Evolutionary conservation across 116 monocot species (phyloP).

Genomic region (Posidonia oceanica): DNA sequence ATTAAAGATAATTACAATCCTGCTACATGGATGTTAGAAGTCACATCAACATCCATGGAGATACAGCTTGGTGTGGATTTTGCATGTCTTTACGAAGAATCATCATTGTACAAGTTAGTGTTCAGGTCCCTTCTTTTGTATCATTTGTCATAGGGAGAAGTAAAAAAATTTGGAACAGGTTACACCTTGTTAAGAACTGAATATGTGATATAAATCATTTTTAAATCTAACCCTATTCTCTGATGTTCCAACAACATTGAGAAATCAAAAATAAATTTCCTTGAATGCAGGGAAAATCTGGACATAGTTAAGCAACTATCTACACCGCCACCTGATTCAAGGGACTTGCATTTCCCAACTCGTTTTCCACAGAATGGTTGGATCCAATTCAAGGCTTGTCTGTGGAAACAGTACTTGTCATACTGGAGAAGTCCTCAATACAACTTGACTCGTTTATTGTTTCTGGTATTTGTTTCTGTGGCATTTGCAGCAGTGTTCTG

Average conservation of each 20-base stretch:
- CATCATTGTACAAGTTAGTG: conserved; percentile 31
- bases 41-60: conserved; percentile 45
- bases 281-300: conserved; percentile 25
- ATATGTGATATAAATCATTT: too few species aligned
- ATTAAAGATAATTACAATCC: conserved; percentile 58
- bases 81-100: conserved; percentile 33
- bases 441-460: conserved; percentile 32
- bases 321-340: conserved; percentile 28
- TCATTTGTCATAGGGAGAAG: neutral
- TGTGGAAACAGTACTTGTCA: conserved; percentile 52
- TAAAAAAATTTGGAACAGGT: neutral
- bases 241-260: too few species aligned
- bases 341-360: conserved; percentile 36
- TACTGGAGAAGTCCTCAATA: conserved; percentile 74
- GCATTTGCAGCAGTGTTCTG: conserved; percentile 27
- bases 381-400: conserved; percentile 34
- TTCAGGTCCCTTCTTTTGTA: neutral
- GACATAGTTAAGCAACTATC: conserved; percentile 20
- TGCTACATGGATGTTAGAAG: conserved; percentile 67
- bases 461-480: conserved; percentile 11
- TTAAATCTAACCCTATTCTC: too few species aligned
- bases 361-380: conserved; percentile 30
- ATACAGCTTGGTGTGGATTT: conserved; percentile 39
- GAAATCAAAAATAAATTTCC: neutral
- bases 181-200: neutral